Evolutionary conservation across 1,139 yeast species (phyloP), one percentile per base, ranked within the genome.

Genomic region (Yamadazyma blattariae): DNA sequence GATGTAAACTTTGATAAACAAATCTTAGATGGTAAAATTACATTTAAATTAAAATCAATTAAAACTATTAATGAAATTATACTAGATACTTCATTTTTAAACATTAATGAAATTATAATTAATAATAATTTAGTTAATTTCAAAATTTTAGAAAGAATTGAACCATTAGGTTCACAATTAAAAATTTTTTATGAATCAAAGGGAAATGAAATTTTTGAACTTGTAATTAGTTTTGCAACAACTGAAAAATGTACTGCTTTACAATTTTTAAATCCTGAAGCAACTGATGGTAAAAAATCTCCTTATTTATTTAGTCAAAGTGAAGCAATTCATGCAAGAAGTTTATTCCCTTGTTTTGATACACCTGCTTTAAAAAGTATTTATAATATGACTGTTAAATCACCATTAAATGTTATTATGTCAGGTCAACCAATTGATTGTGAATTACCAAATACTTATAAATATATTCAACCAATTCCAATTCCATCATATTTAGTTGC

Each of bases 281-380:
- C 82, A 48, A 86, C 96, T n/a, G 82, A 82, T 35, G 95, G 92
- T 21, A 74, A 77, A 46, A 65, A 61, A 27, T 70, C 72, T 15
- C 94, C 95, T 3, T 85, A 87, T 57, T 71, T 89, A 48, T 89
- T 88, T 57, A 86, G 96, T 20, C 96, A 89, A 60, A 79, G 95
- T 55, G 95, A 89, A 63, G 88, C 96, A 24, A 87, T 85, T 44
- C 96, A 89, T 53, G 94, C 96, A 15, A 74, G 97, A 54, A 79
- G 95, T 17, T 70, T 89, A 50, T 82, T 84, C 63, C 96, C 97
- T 2, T 85, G 90, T 51, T 89, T 89, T 56, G 97, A 89, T 57
- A 88, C 96, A 0, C 96, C 97, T 3, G 74, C 94, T 0, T 73
- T 86, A 34, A 89, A 89, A 59, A 73, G 89, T 4, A 68, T 80